Conservation (phyloP, 225 moss, liverwort and hornwort genomes). For the Anthoceros angustus region DNA sequence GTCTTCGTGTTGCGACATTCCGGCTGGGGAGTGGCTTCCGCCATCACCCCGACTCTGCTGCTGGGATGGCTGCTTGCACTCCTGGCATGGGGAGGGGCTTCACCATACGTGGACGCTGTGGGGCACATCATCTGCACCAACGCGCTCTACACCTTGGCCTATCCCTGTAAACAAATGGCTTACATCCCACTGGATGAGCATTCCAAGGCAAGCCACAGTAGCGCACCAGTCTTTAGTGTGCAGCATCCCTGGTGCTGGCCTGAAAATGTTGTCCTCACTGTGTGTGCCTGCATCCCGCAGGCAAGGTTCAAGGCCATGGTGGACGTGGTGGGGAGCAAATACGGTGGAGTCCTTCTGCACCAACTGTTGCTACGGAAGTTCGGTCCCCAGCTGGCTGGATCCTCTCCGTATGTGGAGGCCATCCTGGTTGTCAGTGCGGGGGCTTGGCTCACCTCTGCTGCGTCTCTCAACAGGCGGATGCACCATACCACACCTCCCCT, state of each 20-base stretch:
- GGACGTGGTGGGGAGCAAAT: background rate
- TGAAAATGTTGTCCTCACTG: too few relatives aligned
- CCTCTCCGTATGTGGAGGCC: background rate
- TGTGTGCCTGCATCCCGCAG: background rate
- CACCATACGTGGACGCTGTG: background rate
- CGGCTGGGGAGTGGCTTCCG: background rate
- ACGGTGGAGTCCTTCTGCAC: background rate
- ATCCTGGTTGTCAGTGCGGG: background rate
- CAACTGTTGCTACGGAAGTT: background rate
- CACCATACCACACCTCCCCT: background rate
- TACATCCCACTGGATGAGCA: background rate
- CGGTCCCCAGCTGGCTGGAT: background rate
- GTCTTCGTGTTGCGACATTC: background rate
- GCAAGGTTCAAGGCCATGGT: background rate
- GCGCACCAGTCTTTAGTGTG: too few relatives aligned
- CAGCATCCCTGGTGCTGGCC: too few relatives aligned
- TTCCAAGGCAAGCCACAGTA: background rate
- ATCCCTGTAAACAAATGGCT: slow-evolving; percentile 2
- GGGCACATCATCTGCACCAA: background rate
- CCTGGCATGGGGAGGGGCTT: background rate
- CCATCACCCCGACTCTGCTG: slow-evolving; percentile 4
- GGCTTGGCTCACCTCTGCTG: background rate
- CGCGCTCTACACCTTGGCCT: background rate
- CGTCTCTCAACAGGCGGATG: background rate
- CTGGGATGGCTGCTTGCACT: background rate